Base-by-base conservation (phyloP, 352 stramenopile genomes). In the Phytophthora pseudosyringae region DNA sequence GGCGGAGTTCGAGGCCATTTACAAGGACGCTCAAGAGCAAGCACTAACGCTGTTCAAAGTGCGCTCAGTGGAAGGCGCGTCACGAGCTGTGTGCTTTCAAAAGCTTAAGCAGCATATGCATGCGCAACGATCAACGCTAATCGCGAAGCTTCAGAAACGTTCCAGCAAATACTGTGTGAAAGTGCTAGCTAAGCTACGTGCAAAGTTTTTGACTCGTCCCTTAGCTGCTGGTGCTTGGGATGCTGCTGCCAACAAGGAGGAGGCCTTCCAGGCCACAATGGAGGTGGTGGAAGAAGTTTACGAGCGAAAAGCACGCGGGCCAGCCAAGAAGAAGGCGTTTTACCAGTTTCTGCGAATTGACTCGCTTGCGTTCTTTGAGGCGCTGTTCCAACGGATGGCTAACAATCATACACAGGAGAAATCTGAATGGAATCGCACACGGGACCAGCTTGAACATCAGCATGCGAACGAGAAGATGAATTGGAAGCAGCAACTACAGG, bases 51-150 rank as follows among this genome's bases (percentile, higher is more conserved):
- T 90, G 5, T 95, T 90, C 47, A 92, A 93, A 48, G 73, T 69
- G 11, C 67, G 78, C 36, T 93, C 86, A 2, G 80, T 93, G 16
- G 84, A 95, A 67, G 83, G 86, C 1, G 44, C 81, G 13, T 84
- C 78, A 0, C 76, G 85, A 3, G 61, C 80, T 3, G 45, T 54
- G 26, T 90, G 83, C 63, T 94, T 93, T 57, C 86, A 92, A 28
- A 89, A 80, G 36, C 81, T 94, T 13, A 93, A 93, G 54, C 58
- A 70, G 31, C 81, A 92, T 44, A 89, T 93, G 11, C 82, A 91
- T 33, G 68, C 80, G 16, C 63, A 87, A 45, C 83, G 84, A 13
- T 60, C 83, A 7, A 49, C 65, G 3, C 64, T 85, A 5, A 89
- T 94, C 8, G 72, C 80, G 8, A 33, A 62, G 29, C 60, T 94